Conservation (phyloP, 1,284 basidiomycete species). For the Cryptococcus neoformans region DNA sequence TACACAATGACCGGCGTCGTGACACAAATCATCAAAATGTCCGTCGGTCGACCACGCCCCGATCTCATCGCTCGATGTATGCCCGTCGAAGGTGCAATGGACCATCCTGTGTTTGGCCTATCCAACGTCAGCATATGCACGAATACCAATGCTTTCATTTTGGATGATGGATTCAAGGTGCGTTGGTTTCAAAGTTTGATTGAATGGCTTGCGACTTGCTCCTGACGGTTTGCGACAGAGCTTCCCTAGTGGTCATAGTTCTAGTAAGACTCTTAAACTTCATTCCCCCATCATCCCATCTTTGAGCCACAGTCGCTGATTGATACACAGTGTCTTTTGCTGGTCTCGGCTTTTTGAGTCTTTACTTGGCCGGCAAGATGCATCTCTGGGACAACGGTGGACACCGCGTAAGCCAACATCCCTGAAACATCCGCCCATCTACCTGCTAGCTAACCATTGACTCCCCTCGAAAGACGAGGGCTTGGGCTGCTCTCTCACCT, state of each 20-base stretch:
- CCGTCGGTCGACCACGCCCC: constrained; percentile 82
- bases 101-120: constrained; percentile 68
- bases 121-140: constrained; percentile 77
- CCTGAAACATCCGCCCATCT: neutral
- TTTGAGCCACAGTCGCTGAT: neutral
- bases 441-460: neutral
- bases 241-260: constrained; percentile 84
- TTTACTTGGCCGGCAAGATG: constrained; percentile 87
- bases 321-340: constrained; percentile 72
- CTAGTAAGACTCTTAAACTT: constrained; percentile 20
- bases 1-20: constrained; percentile 72
- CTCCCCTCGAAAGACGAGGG: constrained; percentile 59
- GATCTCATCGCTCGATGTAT: constrained; percentile 82
- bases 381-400: constrained; percentile 83
- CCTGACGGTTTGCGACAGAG: constrained; percentile 48
- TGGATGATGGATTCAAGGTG: constrained; percentile 78
- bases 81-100: constrained; percentile 61
- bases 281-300: neutral
- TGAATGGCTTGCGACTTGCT: neutral
- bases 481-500: constrained; percentile 77
- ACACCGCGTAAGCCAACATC: constrained; percentile 59
- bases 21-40: constrained; percentile 75
- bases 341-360: constrained; percentile 82
- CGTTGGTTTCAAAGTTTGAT: constrained; percentile 4
- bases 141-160: constrained; percentile 57